Evolutionary conservation across 129 eudicot species (phyloP).

Genomic region (Chrysanthemum makinoi): DNA sequence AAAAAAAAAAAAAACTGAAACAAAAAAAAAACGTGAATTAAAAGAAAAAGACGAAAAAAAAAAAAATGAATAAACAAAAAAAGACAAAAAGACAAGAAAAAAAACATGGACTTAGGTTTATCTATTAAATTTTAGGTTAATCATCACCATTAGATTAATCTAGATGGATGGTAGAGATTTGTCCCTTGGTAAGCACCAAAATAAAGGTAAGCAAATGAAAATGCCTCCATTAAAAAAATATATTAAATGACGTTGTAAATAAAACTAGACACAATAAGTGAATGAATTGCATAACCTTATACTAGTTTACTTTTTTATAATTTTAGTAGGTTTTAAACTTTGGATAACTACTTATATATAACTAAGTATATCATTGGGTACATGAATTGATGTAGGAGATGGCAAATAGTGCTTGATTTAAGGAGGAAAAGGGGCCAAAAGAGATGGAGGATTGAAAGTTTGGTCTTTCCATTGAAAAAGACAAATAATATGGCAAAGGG

Average conservation of each 20-base stretch:
- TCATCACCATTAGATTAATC: too few species aligned
- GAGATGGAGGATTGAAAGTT: constrained; percentile 33
- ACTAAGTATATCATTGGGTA: neutral
- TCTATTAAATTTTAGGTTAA: too few species aligned
- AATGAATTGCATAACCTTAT: neutral
- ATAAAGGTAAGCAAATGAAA: too few species aligned
- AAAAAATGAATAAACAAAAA: too few species aligned
- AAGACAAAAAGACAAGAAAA: too few species aligned
- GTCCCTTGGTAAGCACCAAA: too few species aligned
- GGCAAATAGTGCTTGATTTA: constrained; percentile 22
- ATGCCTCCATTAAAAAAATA: too few species aligned
- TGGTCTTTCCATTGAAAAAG: constrained; percentile 32
- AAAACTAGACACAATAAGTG: neutral
- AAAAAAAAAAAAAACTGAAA: too few species aligned
- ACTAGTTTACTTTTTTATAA: neutral
- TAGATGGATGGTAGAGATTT: too few species aligned
- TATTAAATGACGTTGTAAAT: neutral
- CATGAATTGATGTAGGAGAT: constrained; percentile 15
- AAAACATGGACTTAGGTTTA: too few species aligned
- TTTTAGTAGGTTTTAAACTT: neutral
- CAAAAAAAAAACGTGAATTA: too few species aligned
- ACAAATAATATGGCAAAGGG: constrained; percentile 19
- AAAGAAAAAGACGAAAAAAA: too few species aligned
- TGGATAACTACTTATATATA: neutral
- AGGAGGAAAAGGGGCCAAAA: constrained; percentile 47